Evolutionary conservation across 768 basidiomycete species (phyloP).

Genomic region (Krasilnikovozyma curviuscula): DNA sequence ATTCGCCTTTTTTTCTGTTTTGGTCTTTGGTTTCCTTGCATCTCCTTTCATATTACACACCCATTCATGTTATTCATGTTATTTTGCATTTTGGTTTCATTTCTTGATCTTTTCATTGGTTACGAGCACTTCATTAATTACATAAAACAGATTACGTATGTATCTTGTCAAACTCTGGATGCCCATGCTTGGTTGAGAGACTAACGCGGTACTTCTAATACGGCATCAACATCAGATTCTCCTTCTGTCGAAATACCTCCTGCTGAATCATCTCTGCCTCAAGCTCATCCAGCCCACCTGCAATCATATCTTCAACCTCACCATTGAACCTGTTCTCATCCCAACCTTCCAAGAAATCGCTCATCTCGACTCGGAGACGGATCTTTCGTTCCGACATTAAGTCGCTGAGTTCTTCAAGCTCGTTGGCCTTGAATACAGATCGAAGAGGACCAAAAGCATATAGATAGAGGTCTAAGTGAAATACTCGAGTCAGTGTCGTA

Average conservation of each 20-base stretch:
- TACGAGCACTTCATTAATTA: too few relatives aligned
- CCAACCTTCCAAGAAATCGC: conserved; percentile 18
- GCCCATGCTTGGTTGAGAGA: too few relatives aligned
- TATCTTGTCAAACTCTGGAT: too few relatives aligned
- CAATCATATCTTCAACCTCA: conserved; percentile 13
- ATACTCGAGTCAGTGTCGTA: background rate
- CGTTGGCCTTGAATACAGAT: conserved; percentile 22
- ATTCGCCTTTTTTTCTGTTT: too few relatives aligned
- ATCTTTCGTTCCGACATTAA: conserved; percentile 28
- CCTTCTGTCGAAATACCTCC: conserved; percentile 19
- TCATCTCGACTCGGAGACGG: conserved; percentile 22
- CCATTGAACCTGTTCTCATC: conserved; percentile 10
- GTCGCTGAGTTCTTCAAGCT: conserved; percentile 26
- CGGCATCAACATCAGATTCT: conserved; percentile 24
- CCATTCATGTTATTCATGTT: too few relatives aligned
- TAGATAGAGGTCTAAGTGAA: conserved; percentile 25
- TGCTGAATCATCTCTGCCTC: conserved; percentile 20
- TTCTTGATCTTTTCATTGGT: too few relatives aligned
- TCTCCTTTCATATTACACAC: too few relatives aligned
- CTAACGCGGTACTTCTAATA: conserved; percentile 16
- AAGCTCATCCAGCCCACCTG: conserved; percentile 16
- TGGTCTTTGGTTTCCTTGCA: too few relatives aligned
- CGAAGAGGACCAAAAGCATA: conserved; percentile 26
- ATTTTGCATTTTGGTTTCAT: too few relatives aligned
- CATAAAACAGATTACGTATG: too few relatives aligned